Base-by-base conservation (phyloP, 805 yeast genomes). In the Candida ponderosae region DNA sequence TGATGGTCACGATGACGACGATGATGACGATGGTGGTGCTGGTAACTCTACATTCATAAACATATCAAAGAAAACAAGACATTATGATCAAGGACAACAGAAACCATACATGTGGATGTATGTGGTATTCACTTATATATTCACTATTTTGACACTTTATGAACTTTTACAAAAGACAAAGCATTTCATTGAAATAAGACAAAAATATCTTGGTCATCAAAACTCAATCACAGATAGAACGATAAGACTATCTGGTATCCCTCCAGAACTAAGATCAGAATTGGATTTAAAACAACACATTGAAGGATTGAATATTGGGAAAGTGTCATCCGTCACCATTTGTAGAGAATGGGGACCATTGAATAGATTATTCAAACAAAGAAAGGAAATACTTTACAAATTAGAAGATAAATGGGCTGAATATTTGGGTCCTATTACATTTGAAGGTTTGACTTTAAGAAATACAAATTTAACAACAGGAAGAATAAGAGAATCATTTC, bases 221-320 rank as follows among this genome's bases (percentile, higher is more conserved):
- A 82, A 82, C 54, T 80, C 95, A 9, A 71, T 90, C 40, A 86
- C 97, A 0, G 97, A 90, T 65, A 70, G 96, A 54, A 93, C 97
- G 1, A 80, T 93, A 30, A 66, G 90, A 40, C 57, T 90, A 13
- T 78, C 90, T 28, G 97, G 97, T 1, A 86, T 90, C 5, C 97
- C 97, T 0, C 80, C 84, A 0, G 78, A 79, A 33, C 62, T 89
- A 31, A 68, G 97, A 36, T 79, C 76, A 39, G 88, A 79, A 46
- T 68, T 69, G n/a, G 76, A 74, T 13, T 60, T 90, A 46, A 79
- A 74, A 39, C 70, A 76, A 28, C 93, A 86, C 51, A 79, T 90
- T 19, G 93, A 87, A 48, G 70, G 73, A 9, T 63, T 90, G 28
- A 80, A 81, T 21, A 80, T 89, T 27, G 96, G 96, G 2, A 79